Evolutionary conservation across 768 basidiomycete species (phyloP).

Genomic region (Russula brevipes): DNA sequence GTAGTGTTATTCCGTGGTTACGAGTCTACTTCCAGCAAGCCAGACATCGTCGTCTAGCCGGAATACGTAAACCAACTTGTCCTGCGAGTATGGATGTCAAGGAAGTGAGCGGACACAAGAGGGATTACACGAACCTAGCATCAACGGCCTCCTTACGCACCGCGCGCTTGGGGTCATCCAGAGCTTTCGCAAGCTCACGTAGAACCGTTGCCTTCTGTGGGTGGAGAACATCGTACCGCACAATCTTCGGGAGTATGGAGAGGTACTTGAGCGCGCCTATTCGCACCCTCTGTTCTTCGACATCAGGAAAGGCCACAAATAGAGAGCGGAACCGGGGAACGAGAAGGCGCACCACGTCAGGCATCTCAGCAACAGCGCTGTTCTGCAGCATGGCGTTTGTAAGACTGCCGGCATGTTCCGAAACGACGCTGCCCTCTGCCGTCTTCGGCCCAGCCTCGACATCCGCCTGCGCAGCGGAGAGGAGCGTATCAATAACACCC

Average conservation of each 20-base stretch:
- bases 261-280: conserved; percentile 71
- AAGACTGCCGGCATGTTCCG: conserved; percentile 67
- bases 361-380: conserved; percentile 44
- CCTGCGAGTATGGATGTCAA: background rate
- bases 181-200: conserved; percentile 61
- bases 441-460: conserved; percentile 37
- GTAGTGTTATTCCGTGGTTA: background rate
- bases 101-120: background rate
- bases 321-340: background rate
- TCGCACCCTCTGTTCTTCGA: conserved; percentile 60
- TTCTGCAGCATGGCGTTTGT: conserved; percentile 69
- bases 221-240: conserved; percentile 82
- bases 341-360: conserved; percentile 45
- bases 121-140: conserved; percentile 42
- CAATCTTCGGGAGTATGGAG: conserved; percentile 61
- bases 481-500: conserved; percentile 76
- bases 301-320: background rate
- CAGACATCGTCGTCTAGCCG: conserved; percentile 9
- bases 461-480: conserved; percentile 59
- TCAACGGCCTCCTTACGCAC: conserved; percentile 90
- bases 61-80: conserved; percentile 23
- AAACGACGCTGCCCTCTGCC: conserved; percentile 37
- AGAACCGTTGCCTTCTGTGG: conserved; percentile 70
- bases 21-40: background rate
- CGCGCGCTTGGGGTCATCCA: conserved; percentile 85